Conservation (phyloP, 2,329 filamentous ascomycete genomes). For the Sporothrix variecibatus region DNA sequence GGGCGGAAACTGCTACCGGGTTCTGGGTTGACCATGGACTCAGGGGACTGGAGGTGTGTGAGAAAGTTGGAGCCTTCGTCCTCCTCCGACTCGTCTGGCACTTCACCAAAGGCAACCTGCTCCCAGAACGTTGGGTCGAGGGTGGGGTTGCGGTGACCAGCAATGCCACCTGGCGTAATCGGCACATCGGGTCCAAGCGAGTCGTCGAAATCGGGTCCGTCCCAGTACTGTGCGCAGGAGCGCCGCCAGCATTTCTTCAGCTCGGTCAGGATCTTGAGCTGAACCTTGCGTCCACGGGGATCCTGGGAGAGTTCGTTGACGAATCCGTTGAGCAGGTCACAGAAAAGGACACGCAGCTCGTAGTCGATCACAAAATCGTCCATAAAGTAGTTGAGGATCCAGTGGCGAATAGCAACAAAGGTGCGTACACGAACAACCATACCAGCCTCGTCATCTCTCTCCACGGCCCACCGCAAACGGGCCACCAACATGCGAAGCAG, state of each 20-base stretch:
- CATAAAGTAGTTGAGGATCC: slow-evolving; percentile 96
- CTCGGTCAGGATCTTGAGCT: slow-evolving; percentile 85
- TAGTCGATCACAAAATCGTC: slow-evolving; percentile 87
- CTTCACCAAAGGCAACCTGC: slow-evolving; percentile 47
- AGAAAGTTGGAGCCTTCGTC: slow-evolving; percentile 43
- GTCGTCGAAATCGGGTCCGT: slow-evolving; percentile 66
- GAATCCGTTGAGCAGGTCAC: slow-evolving; percentile 73
- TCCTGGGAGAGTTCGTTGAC: slow-evolving; percentile 56
- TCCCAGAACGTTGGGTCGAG: slow-evolving; percentile 60
- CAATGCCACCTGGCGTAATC: slow-evolving; percentile 74
- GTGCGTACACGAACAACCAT: slow-evolving; percentile 94
- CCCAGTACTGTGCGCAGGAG: slow-evolving; percentile 88
- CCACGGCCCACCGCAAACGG: slow-evolving; percentile 82
- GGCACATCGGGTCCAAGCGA: slow-evolving; percentile 64
- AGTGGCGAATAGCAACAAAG: slow-evolving; percentile 93
- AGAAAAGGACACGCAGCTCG: slow-evolving; percentile 74
- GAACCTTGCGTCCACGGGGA: slow-evolving; percentile 50
- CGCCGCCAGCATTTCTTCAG: slow-evolving; percentile 97
- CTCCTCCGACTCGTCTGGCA: slow-evolving; percentile 49
- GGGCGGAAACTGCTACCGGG: slow-evolving; percentile 34
- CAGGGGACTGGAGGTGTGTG: slow-evolving; percentile 27
- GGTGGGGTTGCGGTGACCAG: slow-evolving; percentile 59
- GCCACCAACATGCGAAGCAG: slow-evolving; percentile 83
- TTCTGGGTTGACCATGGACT: slow-evolving; percentile 22
- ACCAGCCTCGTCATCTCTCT: slow-evolving; percentile 76